phyloP scores from a whole-genome alignment of 2,329 filamentous ascomycete species.

The Stromatinia cepivora region DNA sequence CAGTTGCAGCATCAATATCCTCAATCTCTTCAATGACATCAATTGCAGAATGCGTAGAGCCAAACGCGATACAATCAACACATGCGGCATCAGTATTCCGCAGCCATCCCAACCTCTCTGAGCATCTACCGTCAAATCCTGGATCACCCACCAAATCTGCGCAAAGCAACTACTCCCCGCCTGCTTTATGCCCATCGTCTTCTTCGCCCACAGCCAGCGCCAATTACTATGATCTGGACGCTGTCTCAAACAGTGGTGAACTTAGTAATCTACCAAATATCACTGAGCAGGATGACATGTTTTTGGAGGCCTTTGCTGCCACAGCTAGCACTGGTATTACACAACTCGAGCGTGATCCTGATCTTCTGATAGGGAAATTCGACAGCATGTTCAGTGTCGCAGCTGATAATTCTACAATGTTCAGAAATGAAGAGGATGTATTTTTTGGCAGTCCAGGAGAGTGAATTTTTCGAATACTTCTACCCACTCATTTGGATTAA shows the following conservation, averaged over 20 bases:
- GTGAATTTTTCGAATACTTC: neutral
- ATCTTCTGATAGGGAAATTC: slow-evolving; percentile 39
- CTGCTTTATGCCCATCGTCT: slow-evolving; percentile 60
- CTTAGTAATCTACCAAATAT: slow-evolving; percentile 32
- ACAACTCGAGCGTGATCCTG: slow-evolving; percentile 37
- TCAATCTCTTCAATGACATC: slow-evolving; percentile 17
- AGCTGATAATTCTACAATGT: slow-evolving; percentile 32
- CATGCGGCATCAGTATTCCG: slow-evolving; percentile 36
- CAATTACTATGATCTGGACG: slow-evolving; percentile 39
- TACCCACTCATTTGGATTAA: slow-evolving; percentile 12
- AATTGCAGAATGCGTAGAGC: slow-evolving; percentile 37
- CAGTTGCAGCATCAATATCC: slow-evolving; percentile 18
- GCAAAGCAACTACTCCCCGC: slow-evolving; percentile 54
- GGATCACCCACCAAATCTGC: slow-evolving; percentile 53
- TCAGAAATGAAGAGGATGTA: slow-evolving; percentile 36
- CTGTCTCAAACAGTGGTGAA: slow-evolving; percentile 32
- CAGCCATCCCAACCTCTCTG: slow-evolving; percentile 31
- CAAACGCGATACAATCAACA: slow-evolving; percentile 37
- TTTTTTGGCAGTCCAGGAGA: slow-evolving; percentile 41
- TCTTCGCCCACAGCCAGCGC: slow-evolving; percentile 50
- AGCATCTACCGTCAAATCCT: slow-evolving; percentile 42
- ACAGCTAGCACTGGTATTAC: slow-evolving; percentile 31
- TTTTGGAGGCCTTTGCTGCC: slow-evolving; percentile 40
- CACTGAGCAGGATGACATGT: slow-evolving; percentile 42
- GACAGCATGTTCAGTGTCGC: slow-evolving; percentile 35